Evolutionary conservation across 768 basidiomycete genomes (phyloP), one percentile per base, ranked within the genome.

Genomic region (Lentinula detonsa): DNA sequence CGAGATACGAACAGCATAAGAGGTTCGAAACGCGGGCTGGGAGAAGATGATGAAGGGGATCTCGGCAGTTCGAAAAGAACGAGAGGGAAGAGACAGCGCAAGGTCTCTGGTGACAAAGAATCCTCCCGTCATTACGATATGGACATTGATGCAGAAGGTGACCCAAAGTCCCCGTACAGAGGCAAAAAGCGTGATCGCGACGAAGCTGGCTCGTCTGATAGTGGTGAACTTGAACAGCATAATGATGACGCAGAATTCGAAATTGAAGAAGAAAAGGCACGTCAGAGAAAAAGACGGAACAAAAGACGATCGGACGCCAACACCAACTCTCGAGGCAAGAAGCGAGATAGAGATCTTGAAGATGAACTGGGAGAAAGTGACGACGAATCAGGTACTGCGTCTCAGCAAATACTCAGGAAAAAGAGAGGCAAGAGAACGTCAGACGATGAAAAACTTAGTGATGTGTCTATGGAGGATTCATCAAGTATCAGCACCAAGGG

Each of bases 111-210:
- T 49, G 78, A 79, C 61, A 77, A 78, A 61, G 53, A 68, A 68
- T 59, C 66, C 72, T 62, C 70, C 69, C 65, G 69, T 72, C 61
- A 69, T 45, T 81, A 82, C 56, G 70, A 78, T 28, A 61, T 61
- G 55, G 42, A 43, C 21, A 21, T 52, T 28, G 40, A 54, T 51
- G 54, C 33, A 45, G 78, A 78, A 62, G 39, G 71, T 23, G 78
- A 77, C 55, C 70, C 78, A 53, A 70, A 66, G 59, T 71, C 55
- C 23, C 66, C 72, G 60, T 66, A 70, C 33, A 48, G 85, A 62
- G 88, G 89, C 49, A 88, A 82, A 77, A 93, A 93, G 74, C 85
- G 90, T 63, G 88, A 88, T 71, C 85, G 87, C 43, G 79, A 81
- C 6, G 88, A 89, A 68, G 87, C 87, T 59, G 89, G 82, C 6